phyloP scores from a whole-genome alignment of 352 stramenopile species.

The Phytopythium delawarense region DNA sequence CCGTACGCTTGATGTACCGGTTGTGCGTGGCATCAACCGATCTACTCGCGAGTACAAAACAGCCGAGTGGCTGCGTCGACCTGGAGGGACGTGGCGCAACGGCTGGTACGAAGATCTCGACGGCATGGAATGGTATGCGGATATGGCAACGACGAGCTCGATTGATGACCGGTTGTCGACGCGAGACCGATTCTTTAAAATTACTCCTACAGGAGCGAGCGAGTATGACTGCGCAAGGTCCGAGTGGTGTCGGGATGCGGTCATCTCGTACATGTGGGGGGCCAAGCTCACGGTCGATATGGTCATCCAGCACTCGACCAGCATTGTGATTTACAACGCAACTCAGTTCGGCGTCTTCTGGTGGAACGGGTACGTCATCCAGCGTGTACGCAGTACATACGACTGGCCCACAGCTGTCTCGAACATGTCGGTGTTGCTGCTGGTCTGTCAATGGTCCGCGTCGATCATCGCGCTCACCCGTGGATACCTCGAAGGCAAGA shows the following conservation, averaged over 20 bases:
- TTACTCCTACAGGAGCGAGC: too few species aligned
- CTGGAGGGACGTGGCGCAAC: slow-evolving; percentile 4
- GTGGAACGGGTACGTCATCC: too few species aligned
- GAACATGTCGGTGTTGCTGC: too few species aligned
- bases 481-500: too few species aligned
- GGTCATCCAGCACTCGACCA: not conserved
- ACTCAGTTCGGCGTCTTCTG: too few species aligned
- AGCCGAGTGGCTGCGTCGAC: not conserved
- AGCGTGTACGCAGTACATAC: too few species aligned
- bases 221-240: not conserved
- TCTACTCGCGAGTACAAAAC: not conserved
- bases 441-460: too few species aligned
- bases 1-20: not conserved
- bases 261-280: not conserved
- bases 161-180: not conserved
- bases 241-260: not conserved
- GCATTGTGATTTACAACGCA: too few species aligned
- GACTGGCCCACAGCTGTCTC: too few species aligned
- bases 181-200: not conserved
- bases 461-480: too few species aligned
- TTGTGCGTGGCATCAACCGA: not conserved
- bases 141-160: not conserved
- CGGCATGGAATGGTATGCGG: slow-evolving; percentile 6
- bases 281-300: not conserved
- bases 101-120: slow-evolving; percentile 11